Evolutionary conservation across 495 filamentous ascomycete species (phyloP).

Genomic region (Aspergillus hancockii): DNA sequence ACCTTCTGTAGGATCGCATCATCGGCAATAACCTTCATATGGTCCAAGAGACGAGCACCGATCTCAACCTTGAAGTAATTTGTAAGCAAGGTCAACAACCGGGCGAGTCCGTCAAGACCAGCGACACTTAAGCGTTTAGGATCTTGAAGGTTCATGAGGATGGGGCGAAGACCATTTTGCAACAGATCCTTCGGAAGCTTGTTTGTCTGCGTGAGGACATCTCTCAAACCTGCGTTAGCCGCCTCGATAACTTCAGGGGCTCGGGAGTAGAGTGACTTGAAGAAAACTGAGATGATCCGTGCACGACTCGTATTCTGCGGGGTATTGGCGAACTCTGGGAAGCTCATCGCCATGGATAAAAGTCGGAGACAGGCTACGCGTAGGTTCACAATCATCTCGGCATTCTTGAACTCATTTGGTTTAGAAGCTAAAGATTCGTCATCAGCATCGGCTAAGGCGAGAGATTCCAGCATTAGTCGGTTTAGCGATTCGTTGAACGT

Average conservation of each 20-base stretch:
- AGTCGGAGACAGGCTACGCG: constrained; percentile 92
- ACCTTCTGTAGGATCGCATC: constrained; percentile 77
- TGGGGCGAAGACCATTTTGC: constrained; percentile 90
- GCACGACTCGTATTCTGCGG: constrained; percentile 71
- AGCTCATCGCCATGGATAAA: constrained; percentile 86
- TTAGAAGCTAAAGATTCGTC: constrained; percentile 86
- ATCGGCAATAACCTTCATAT: constrained; percentile 90
- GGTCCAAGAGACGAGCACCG: constrained; percentile 83
- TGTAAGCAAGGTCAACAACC: constrained; percentile 84
- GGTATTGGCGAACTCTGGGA: constrained; percentile 78
- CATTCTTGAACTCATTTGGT: constrained; percentile 83
- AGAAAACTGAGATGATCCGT: constrained; percentile 92
- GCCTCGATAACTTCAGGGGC: constrained; percentile 91
- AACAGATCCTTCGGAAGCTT: constrained; percentile 95
- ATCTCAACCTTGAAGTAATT: constrained; percentile 99
- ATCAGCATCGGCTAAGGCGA: constrained; percentile 89
- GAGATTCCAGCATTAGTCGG: constrained; percentile 84
- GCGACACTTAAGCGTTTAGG: constrained; percentile 86
- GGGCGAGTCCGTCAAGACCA: constrained; percentile 86
- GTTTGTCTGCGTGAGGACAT: constrained; percentile 80
- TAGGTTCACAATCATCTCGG: constrained; percentile 87
- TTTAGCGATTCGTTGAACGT: constrained; percentile 89
- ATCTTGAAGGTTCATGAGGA: constrained; percentile 93
- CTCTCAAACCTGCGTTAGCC: constrained; percentile 82
- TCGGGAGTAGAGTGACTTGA: constrained; percentile 93